phyloP scores from a whole-genome alignment of 2,329 filamentous ascomycete species.

The Pyrenophora tritici-repentis region DNA sequence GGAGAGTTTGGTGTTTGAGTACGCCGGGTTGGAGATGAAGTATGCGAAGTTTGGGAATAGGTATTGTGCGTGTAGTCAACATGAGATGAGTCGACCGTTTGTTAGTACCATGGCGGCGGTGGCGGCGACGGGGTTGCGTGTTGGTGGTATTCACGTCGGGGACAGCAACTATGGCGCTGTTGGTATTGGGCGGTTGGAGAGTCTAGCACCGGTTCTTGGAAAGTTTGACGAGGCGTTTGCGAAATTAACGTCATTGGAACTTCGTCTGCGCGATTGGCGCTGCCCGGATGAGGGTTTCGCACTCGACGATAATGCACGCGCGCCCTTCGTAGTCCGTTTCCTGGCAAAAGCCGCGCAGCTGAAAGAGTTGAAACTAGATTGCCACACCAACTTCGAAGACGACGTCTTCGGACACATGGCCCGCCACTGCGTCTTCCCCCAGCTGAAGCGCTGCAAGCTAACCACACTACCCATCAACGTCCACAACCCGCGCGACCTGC shows the following conservation, averaged over 20 bases:
- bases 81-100: slow-evolving; percentile 39
- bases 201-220: slow-evolving; percentile 18
- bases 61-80: slow-evolving; percentile 32
- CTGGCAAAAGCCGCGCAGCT: slow-evolving; percentile 30
- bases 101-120: slow-evolving; percentile 30
- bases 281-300: slow-evolving; percentile 30
- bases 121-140: slow-evolving; percentile 12
- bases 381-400: slow-evolving; percentile 30
- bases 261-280: slow-evolving; percentile 40
- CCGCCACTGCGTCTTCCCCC: slow-evolving; percentile 21
- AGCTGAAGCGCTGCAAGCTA: slow-evolving; percentile 22
- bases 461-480: background rate
- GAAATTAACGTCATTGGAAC: slow-evolving; percentile 19
- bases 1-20: slow-evolving; percentile 14
- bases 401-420: slow-evolving; percentile 33
- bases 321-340: slow-evolving; percentile 37
- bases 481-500: no score
- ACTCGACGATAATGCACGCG: slow-evolving; percentile 13
- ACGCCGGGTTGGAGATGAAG: slow-evolving; percentile 19
- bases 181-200: slow-evolving; percentile 28
- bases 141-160: slow-evolving; percentile 11
- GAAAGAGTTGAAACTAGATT: slow-evolving; percentile 23
- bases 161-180: slow-evolving; percentile 20
- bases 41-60: slow-evolving; percentile 19
- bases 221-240: slow-evolving; percentile 20